A percentile compares a stretch with the other conserved stretches of the same genome.
These are phyloP conservation scores for Lipomyces mesembrius DNA, from an alignment of 805 yeast species.

Conservation along the genomic window DNA sequence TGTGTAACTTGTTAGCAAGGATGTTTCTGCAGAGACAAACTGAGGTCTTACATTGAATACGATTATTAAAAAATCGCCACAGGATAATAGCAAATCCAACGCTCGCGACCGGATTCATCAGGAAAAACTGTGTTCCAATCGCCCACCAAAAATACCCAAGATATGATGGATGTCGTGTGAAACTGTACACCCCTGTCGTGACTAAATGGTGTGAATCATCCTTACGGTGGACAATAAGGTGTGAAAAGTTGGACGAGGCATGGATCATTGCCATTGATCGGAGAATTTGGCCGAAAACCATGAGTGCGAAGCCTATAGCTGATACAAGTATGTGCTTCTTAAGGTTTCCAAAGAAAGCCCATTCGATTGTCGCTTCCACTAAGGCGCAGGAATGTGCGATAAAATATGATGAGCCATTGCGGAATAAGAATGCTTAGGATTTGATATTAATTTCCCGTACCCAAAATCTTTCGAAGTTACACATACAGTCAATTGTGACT, in stretches of 20 bases:
- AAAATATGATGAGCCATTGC: conserved; percentile 64
- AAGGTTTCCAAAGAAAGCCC: conserved; percentile 46
- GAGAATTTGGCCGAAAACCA: conserved; percentile 64
- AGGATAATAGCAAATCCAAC: conserved; percentile 60
- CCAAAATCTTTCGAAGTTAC: not conserved
- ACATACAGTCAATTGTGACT: conserved; percentile 62
- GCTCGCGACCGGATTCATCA: conserved; percentile 68
- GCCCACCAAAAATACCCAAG: conserved; percentile 95
- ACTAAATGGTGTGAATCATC: conserved; percentile 66
- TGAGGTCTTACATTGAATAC: conserved; percentile 55
- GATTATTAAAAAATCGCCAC: conserved; percentile 66
- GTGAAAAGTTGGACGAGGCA: conserved; percentile 86
- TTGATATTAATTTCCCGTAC: not conserved
- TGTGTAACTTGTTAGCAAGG: conserved; percentile 6
- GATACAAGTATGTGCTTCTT: conserved; percentile 37
- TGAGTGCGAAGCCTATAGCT: conserved; percentile 54
- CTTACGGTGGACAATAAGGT: conserved; percentile 63
- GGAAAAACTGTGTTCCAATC: conserved; percentile 74
- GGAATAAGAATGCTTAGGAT: conserved; percentile 57
- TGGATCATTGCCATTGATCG: conserved; percentile 84
- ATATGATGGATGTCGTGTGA: conserved; percentile 83
- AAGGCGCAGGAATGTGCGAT: conserved; percentile 62
- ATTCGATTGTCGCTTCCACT: conserved; percentile 55
- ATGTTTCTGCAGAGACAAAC: not conserved
- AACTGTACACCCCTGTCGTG: conserved; percentile 69